Base-by-base conservation (phyloP, 192 early-diverging fungal species). In the Umbelopsis isabellina region DNA sequence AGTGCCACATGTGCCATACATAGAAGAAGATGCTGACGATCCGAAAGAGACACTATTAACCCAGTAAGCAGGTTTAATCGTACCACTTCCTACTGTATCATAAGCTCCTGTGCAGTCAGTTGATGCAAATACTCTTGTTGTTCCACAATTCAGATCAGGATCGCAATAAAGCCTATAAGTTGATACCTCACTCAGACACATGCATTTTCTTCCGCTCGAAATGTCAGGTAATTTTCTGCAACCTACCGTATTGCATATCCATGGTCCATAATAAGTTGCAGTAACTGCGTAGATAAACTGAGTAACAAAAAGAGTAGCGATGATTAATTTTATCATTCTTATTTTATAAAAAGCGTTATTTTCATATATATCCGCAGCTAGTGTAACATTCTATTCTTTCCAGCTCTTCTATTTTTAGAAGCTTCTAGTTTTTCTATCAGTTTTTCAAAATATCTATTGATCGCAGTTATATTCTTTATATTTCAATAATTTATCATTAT, bases 241-340 rank as follows among this genome's bases (percentile, higher is more conserved):
- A 13, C 4, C 47, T 49, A 6, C 47, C 12, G 47, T 49, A 49
- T 49, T 11, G 47, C 47, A 49, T 49, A 49, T 2, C 47, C 47
- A 49, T 49, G 47, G 47, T 49, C 47, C 47, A 49, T 49, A 49
- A 49, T 49, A 49, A 11, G 47, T 49, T 49, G 47, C 47, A 49
- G 2, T 49, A 49, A 49, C 47, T 20, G 12, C 12, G 12, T 49
- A 49, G 47, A 49, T 49, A 49, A 3, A 49, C 47, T 49, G 47
- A 6, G 47, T 11, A 49, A 49, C 12, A 49, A 49, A 49, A 13
- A 49, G 47, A n/a, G n/a, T n/a, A 11, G n/a, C 16, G 2, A 20
- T 20, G n/a, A 49, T 20, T 3, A 49, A 49, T 11, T 6, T 2
- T 11, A n/a, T 49, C 10, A 11, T 6, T 6, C 3, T 3, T 49